phyloP scores from a whole-genome alignment of 371 early-diverging fungal species.

The Polyrhizophydium stewartii region DNA sequence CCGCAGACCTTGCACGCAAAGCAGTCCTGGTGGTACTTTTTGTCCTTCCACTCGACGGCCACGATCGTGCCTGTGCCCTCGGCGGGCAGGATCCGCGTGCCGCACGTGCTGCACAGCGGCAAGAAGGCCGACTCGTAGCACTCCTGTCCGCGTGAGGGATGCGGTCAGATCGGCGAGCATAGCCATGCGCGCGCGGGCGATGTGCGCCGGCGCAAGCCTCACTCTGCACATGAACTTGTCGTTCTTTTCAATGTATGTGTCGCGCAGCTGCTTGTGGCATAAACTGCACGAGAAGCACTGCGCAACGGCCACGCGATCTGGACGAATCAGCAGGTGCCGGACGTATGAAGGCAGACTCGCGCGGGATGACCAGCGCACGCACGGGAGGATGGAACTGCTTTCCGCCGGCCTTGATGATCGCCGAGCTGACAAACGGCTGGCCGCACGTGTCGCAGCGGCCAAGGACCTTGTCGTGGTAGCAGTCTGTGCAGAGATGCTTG shows the following conservation, averaged over 20 bases:
- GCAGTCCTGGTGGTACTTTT: slow-evolving; percentile 16
- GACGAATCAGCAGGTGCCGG: neutral
- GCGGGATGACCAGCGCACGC: too few relatives aligned
- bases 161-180: too few relatives aligned
- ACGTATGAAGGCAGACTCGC: too few relatives aligned
- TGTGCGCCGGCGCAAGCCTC: too few relatives aligned
- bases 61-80: slow-evolving; percentile 8
- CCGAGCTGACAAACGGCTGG: slow-evolving; percentile 2
- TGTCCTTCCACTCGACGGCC: slow-evolving; percentile 15
- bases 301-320: neutral
- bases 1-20: slow-evolving; percentile 20
- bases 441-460: slow-evolving; percentile 13
- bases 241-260: slow-evolving; percentile 17
- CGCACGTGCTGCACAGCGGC: slow-evolving; percentile 12
- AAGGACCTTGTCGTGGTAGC: slow-evolving; percentile 11
- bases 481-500: slow-evolving; percentile 7
- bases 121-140: slow-evolving; percentile 13
- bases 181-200: too few relatives aligned
- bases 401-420: slow-evolving; percentile 14
- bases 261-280: slow-evolving; percentile 9
- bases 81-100: slow-evolving; percentile 11
- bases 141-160: neutral
- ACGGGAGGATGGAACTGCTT: slow-evolving; percentile 17
- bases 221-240: slow-evolving; percentile 4
- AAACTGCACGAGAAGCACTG: slow-evolving; percentile 19